Conservation (phyloP, 805 yeast genomes). For the Ogataea wickerhamii region DNA sequence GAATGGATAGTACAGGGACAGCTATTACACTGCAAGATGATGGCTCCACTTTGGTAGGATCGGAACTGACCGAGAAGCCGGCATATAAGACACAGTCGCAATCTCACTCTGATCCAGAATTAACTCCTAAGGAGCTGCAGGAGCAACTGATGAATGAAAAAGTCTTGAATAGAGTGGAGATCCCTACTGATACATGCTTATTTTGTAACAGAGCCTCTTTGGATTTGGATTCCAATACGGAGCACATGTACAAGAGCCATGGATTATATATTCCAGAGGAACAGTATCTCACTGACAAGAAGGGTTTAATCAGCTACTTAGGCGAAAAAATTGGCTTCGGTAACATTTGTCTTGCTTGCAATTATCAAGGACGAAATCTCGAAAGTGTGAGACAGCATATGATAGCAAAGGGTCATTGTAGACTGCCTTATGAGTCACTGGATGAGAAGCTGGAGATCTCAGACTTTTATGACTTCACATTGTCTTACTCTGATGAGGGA, state of each 20-base stretch:
- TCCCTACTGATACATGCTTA: conserved; percentile 47
- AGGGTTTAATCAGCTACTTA: conserved; percentile 70
- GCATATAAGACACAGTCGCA: conserved; percentile 9
- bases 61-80: conserved; percentile 20
- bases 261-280: conserved; percentile 89
- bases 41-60: conserved; percentile 22
- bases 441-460: conserved; percentile 74
- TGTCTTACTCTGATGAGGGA: conserved; percentile 41
- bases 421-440: conserved; percentile 80
- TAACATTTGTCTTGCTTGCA: conserved; percentile 77
- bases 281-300: conserved; percentile 59
- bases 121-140: conserved; percentile 40
- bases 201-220: conserved; percentile 42
- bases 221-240: conserved; percentile 42
- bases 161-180: conserved; percentile 42
- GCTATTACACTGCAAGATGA: conserved; percentile 22
- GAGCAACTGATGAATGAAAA: conserved; percentile 43
- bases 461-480: conserved; percentile 79
- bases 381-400: conserved; percentile 90
- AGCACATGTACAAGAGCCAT: conserved; percentile 75
- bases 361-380: conserved; percentile 75
- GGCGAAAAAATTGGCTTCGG: conserved; percentile 82
- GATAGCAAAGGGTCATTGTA: conserved; percentile 80
- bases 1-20: conserved; percentile 35
- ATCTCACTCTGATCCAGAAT: conserved; percentile 3